phyloP scores from a whole-genome alignment of 2,329 filamentous ascomycete genomes.

The Cadophora sp. region DNA sequence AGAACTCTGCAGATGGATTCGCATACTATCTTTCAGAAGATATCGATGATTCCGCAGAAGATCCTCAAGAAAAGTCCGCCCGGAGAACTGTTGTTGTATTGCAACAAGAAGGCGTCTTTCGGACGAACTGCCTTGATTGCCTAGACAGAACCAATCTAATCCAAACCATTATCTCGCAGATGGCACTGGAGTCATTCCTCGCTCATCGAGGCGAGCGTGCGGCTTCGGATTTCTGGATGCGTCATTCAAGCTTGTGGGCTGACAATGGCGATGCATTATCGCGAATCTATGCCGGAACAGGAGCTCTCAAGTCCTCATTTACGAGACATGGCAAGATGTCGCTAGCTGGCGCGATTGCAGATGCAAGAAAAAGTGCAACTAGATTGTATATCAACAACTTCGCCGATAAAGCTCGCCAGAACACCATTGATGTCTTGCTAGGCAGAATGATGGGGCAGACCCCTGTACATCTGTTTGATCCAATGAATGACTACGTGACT shows the following conservation, averaged over 20 bases:
- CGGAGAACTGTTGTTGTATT: constrained; percentile 69
- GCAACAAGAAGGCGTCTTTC: constrained; percentile 94
- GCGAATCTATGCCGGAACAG: constrained; percentile 95
- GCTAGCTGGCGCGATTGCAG: constrained; percentile 89
- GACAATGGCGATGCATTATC: constrained; percentile 96
- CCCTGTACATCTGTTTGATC: constrained; percentile 88
- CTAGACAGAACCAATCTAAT: constrained; percentile 95
- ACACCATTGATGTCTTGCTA: constrained; percentile 91
- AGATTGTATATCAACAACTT: constrained; percentile 98
- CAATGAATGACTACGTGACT: constrained; percentile 89
- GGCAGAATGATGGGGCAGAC: constrained; percentile 84
- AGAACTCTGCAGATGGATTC: constrained; percentile 82
- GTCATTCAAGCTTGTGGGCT: constrained; percentile 93
- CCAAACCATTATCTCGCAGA: constrained; percentile 92
- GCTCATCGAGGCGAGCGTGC: constrained; percentile 73
- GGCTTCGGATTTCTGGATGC: constrained; percentile 84
- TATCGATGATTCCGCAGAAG: constrained; percentile 50
- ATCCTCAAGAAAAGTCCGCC: constrained; percentile 47
- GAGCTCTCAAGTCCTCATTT: constrained; percentile 93
- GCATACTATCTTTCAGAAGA: constrained; percentile 90
- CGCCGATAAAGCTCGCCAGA: constrained; percentile 88
- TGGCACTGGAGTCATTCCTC: constrained; percentile 88
- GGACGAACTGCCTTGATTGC: constrained; percentile 96
- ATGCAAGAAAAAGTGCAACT: constrained; percentile 92
- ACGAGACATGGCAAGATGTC: constrained; percentile 97